Evolutionary conservation across 129 eudicot genomes (phyloP).

Genomic region (sunflower (Helianthus annuus)): DNA sequence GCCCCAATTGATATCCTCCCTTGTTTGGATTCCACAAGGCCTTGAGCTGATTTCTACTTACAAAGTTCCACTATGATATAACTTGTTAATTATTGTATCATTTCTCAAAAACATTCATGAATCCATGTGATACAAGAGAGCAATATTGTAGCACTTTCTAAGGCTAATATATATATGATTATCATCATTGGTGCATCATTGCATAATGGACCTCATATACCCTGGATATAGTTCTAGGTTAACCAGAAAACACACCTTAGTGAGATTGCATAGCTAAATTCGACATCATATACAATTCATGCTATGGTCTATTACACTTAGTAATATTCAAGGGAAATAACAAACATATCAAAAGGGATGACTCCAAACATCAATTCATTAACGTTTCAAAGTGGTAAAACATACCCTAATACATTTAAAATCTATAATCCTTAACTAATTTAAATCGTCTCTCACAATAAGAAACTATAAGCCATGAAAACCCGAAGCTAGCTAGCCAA

Average conservation of each 20-base stretch:
- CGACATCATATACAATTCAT: neutral
- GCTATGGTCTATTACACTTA: neutral
- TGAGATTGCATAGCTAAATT: too few species aligned
- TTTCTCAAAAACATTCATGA: too few species aligned
- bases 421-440: neutral
- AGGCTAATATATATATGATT: neutral
- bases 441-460: neutral
- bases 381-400: neutral
- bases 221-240: neutral
- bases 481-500: neutral
- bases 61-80: too few species aligned
- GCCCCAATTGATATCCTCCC: too few species aligned
- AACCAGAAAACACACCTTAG: too few species aligned
- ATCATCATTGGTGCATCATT: conserved; percentile 1
- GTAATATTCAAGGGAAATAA: neutral
- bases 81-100: too few species aligned
- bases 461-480: neutral
- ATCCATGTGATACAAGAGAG: neutral
- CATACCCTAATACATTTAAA: neutral
- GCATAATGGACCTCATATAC: neutral
- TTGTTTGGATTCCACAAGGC: too few species aligned
- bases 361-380: neutral
- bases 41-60: too few species aligned
- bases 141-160: neutral
- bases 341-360: neutral